phyloP scores from a whole-genome alignment of 306 rosid genomes.

The Glycine tomentella region DNA sequence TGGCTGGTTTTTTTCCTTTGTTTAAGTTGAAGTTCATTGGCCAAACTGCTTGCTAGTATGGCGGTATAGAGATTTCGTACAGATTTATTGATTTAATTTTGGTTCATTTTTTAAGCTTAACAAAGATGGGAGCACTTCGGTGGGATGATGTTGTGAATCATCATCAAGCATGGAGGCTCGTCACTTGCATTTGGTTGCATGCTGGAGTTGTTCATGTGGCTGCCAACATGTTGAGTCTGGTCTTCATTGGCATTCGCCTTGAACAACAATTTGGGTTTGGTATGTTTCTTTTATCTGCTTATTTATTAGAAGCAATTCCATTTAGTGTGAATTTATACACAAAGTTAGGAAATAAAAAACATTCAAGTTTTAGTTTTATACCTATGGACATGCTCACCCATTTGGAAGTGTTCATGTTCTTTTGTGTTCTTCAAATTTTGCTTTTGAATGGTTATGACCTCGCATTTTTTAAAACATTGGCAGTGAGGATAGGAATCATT shows the following conservation, averaged over 20 bases:
- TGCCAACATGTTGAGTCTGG: conserved; percentile 78
- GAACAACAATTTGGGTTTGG: no score
- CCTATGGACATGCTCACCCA: no score
- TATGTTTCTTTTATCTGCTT: no score
- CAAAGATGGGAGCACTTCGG: conserved; percentile 81
- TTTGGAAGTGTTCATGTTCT: no score
- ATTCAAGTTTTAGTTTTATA: no score
- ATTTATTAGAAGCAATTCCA: no score
- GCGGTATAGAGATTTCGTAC: background rate
- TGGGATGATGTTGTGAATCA: conserved; percentile 63
- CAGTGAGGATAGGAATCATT: conserved; percentile 78
- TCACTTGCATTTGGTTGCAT: conserved; percentile 88
- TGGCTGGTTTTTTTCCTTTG: background rate
- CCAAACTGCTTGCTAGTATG: background rate
- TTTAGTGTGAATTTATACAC: no score
- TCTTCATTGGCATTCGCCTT: conserved; percentile 85
- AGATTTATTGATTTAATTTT: background rate
- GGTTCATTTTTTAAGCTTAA: conserved; percentile 59
- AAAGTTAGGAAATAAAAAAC: no score
- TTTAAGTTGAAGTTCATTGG: conserved; percentile 27
- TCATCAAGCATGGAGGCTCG: conserved; percentile 86
- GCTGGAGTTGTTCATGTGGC: conserved; percentile 82
- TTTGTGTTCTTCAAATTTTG: no score
- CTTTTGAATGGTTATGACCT: conserved; percentile 13
- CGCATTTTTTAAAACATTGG: conserved; percentile 48